Percentiles rank a stretch among this genome's conserved stretches.
Evolutionary conservation across 1,139 yeast genomes (phyloP).

Genomic region (Geotrichum fermentans): DNA sequence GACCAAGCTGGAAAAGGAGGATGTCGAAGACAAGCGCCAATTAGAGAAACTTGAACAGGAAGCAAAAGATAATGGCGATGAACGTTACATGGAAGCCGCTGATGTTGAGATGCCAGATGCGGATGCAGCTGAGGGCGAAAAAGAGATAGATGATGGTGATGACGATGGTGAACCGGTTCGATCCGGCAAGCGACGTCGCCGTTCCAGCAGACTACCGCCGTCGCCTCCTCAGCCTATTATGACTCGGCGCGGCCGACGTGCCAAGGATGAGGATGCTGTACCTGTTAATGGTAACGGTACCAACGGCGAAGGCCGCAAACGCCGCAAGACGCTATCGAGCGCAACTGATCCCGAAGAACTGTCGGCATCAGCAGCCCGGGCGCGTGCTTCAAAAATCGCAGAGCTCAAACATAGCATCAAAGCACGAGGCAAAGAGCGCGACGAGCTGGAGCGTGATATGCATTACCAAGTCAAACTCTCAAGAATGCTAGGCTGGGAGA

Average conservation of each 20-base stretch:
- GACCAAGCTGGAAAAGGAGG: conserved; percentile 25
- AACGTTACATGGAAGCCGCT: background rate
- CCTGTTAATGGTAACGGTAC: background rate
- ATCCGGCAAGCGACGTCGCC: conserved; percentile 7
- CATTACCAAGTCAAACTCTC: conserved; percentile 15
- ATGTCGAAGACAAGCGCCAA: conserved; percentile 27
- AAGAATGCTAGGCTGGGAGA: conserved; percentile 21
- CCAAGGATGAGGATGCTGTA: background rate
- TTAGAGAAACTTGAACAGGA: conserved; percentile 18
- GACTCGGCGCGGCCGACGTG: background rate
- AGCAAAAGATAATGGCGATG: background rate
- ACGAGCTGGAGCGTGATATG: conserved; percentile 2
- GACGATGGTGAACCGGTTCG: conserved; percentile 7
- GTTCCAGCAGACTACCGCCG: conserved; percentile 3
- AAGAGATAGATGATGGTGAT: background rate
- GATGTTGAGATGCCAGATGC: conserved; percentile 21
- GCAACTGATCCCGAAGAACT: conserved; percentile 10
- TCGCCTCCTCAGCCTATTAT: background rate
- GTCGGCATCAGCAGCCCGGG: background rate
- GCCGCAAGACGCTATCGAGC: conserved; percentile 2
- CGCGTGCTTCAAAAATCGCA: background rate
- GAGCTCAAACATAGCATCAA: background rate
- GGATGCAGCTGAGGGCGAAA: conserved; percentile 15
- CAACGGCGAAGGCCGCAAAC: background rate
- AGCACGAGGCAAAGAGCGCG: conserved; percentile 2